Base-by-base conservation (phyloP, 2,329 filamentous ascomycete genomes). In the Colletotrichum brevisporum region DNA sequence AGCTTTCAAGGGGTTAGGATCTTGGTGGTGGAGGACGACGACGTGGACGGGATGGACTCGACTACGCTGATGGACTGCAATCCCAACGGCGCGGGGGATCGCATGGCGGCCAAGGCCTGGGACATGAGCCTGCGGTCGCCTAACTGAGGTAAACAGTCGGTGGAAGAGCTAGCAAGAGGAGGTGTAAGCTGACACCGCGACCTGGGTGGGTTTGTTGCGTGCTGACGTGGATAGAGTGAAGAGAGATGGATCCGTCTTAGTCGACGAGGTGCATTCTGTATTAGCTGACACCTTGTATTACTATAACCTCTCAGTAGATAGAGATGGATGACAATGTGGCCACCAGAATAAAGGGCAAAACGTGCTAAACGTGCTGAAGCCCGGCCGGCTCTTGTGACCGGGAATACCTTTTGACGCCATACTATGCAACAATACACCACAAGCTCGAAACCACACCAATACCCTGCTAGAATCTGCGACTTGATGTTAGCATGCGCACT, bases 401-500 rank as follows among this genome's bases (percentile, higher is more conserved):
- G 67, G 57, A 70, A 70, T 68, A 70, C 64, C 67, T 54, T 63
- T 70, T 52, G 67, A 70, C 67, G 67, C 67, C 67, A 43, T 70
- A 67, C 63, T 63, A 70, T 70, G 67, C 67, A 70, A 69, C 31
- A 36, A 36, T 68, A 70, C 50, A 52, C 63, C 64, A 48, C 51
- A 50, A 68, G 58, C 67, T 70, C 55, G 50, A 67, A 68, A 58
- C 63, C 64, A 56, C 47, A 57, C 27, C 53, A 72, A 52, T 53
- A 54, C 47, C 55, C 16, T 31, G 70, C 79, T 74, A 82, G 75
- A 82, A 82, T 74, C 80, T 82, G 65, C 8, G 6, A 36, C 1
- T 5, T 5, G 10, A 4, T 26, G 63, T 76, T 74, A 75, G 58
- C 48, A 10, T 27, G 3, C 18, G 13, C 6, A 15, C 8, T 52